Evolutionary conservation across 345 rosid species (phyloP).

Genomic region (Citrus australasica): DNA sequence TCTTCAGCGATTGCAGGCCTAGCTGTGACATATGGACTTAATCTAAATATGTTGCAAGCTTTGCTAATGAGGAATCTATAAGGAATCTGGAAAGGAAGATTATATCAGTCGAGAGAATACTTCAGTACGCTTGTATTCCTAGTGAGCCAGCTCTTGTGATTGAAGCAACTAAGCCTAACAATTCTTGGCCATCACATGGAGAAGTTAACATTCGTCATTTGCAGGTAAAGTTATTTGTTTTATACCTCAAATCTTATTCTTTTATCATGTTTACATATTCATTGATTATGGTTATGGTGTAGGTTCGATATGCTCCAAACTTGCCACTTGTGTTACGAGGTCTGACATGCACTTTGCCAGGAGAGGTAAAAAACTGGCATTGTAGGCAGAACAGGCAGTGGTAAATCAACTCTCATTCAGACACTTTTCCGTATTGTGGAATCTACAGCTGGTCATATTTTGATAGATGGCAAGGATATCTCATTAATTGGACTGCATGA

Average conservation of each 20-base stretch:
- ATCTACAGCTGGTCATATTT: slow-evolving; percentile 60
- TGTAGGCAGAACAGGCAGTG: slow-evolving; percentile 94
- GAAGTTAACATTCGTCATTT: slow-evolving; percentile 50
- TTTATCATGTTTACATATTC: not conserved
- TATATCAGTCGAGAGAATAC: slow-evolving; percentile 80
- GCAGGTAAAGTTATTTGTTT: slow-evolving; percentile 43
- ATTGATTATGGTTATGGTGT: not conserved
- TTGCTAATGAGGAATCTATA: slow-evolving; percentile 61
- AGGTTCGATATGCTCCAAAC: slow-evolving; percentile 80
- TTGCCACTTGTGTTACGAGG: slow-evolving; percentile 83
- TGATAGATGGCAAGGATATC: slow-evolving; percentile 66
- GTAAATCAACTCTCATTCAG: slow-evolving; percentile 85
- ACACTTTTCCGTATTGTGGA: slow-evolving; percentile 80
- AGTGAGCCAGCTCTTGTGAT: slow-evolving; percentile 75
- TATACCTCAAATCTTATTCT: not conserved
- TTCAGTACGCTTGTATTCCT: slow-evolving; percentile 62
- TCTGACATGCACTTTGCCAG: slow-evolving; percentile 61
- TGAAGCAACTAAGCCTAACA: slow-evolving; percentile 40
- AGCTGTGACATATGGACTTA: slow-evolving; percentile 82
- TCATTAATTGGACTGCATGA: slow-evolving; percentile 67
- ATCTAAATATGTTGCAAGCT: slow-evolving; percentile 45
- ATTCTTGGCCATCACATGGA: slow-evolving; percentile 65
- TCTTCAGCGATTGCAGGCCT: slow-evolving; percentile 73
- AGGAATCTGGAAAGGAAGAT: slow-evolving; percentile 77
- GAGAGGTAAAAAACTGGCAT: slow-evolving; percentile 78